Evolutionary conservation across 331 rosid species (phyloP), one percentile per base, ranked within the genome.

Genomic region (Telfairia occidentalis): DNA sequence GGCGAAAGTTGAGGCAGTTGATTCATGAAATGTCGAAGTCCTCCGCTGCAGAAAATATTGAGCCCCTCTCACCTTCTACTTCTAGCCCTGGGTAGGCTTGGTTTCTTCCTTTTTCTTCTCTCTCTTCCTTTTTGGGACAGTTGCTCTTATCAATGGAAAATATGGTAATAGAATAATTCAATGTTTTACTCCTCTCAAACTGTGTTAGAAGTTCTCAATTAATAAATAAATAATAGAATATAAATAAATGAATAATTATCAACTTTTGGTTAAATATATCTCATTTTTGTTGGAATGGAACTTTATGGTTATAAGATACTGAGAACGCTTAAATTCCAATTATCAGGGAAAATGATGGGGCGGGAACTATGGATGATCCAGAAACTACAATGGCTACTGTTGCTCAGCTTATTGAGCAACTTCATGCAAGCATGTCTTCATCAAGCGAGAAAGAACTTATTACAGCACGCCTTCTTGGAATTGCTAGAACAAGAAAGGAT

Each of bases 381-480:
- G 96, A 90, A 83, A 81, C 84, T 79, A 90, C 90, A 48, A 90
- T 87, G 96, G 86, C 92, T 12, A 81, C 85, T 43, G 94, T 94
- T 82, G 96, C 98, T 80, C 89, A 87, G 73, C 84, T 87, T 79
- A 81, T 91, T 42, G 98, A 94, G 91, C 91, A 94, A 83, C 90
- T 94, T 71, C 97, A 91, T 84, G 92, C 92, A 80, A 86, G 82
- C 77, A 57, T 81, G 82, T 91, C 97, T 78, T 90, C 98, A 43
- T 83, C 90, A 23, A 79, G 65, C 23, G 97, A 94, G 82, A 91
- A 91, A 82, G 98, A 90, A 86, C 84, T 83, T 61, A 81, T 90
- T 55, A 91, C 98, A 40, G 85, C 87, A 73, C 88, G 82, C 53
- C 81, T 94, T 81, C 84, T 91, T 9, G 87, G 77, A 73, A 87